A percentile compares a stretch with the other conserved stretches of the same genome.
These are phyloP conservation scores for Gossypium gossypioides DNA, from an alignment of 441 rosid genomes.

Conservation along the genomic window DNA sequence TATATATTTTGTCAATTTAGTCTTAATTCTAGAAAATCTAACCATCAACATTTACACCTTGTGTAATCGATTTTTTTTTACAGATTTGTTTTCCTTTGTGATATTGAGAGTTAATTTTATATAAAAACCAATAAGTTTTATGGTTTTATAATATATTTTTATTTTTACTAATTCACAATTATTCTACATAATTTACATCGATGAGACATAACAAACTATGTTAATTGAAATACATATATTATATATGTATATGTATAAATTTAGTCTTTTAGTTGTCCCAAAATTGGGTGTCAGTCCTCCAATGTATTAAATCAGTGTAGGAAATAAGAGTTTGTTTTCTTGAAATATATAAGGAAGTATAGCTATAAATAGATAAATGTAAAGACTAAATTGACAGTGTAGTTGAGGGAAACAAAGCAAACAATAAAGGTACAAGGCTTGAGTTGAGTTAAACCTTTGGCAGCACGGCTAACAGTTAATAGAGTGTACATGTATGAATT, in stretches of 20 bases:
- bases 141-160: too few species aligned
- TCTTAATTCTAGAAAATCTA: too few species aligned
- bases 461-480: background rate
- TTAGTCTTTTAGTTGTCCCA: background rate
- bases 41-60: background rate
- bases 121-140: too few species aligned
- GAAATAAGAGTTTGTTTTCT: background rate
- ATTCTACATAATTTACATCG: background rate
- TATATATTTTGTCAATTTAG: too few species aligned
- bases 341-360: background rate
- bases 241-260: background rate
- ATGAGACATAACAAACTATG: background rate
- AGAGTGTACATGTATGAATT: background rate
- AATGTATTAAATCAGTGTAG: background rate
- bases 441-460: conserved; percentile 1
- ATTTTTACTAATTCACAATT: background rate
- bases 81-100: background rate
- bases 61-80: too few species aligned
- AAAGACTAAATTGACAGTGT: background rate
- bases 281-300: background rate
- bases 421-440: background rate
- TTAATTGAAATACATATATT: background rate
- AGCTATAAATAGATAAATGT: background rate
- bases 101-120: too few species aligned
- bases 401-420: background rate